Conservation (phyloP, 345 rosid genomes). For the Lumnitzera racemosa region DNA sequence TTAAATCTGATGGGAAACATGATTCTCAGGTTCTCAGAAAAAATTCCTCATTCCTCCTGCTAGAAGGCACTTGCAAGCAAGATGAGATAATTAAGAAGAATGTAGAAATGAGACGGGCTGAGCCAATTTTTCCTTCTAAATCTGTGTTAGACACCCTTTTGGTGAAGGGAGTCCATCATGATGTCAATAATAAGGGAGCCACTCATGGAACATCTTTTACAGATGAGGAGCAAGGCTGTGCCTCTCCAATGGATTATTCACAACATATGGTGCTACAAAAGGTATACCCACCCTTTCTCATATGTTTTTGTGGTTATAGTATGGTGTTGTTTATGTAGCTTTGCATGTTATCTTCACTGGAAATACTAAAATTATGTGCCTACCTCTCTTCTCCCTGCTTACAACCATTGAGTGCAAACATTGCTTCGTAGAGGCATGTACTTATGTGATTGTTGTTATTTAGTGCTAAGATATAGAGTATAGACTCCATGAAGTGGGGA, state of each 20-base stretch:
- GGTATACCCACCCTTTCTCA: conserved; percentile 2
- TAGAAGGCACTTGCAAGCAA: conserved; percentile 34
- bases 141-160: not conserved
- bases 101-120: not conserved
- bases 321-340: not conserved
- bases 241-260: conserved; percentile 2
- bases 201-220: not conserved
- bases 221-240: conserved; percentile 3
- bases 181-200: conserved; percentile 8
- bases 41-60: conserved; percentile 27
- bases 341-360: no score
- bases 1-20: conserved; percentile 23
- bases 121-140: conserved; percentile 2
- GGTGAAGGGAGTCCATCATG: conserved; percentile 2
- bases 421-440: no score
- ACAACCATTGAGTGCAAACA: no score
- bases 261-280: conserved; percentile 6
- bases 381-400: no score
- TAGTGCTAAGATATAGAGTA: no score
- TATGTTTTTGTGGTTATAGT: not conserved
- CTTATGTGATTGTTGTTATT: no score
- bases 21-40: conserved; percentile 21
- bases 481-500: no score
- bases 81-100: not conserved
- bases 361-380: no score